Percentiles rank a stretch among this genome's conserved stretches.
These are phyloP conservation scores for Xylaria sp. DNA, from an alignment of 2,329 filamentous ascomycete genomes.

Conservation along the genomic window DNA sequence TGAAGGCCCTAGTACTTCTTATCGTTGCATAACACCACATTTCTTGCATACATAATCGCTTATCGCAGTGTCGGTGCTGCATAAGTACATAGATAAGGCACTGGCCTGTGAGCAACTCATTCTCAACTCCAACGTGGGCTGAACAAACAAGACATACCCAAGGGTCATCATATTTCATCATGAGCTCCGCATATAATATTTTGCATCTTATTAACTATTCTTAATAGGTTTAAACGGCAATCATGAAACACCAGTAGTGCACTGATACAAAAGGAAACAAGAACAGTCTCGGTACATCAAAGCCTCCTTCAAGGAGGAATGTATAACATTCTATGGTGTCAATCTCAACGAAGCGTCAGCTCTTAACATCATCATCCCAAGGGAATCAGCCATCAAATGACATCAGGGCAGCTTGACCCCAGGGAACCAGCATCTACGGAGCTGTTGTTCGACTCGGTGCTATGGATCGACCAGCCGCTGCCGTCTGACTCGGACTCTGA, in stretches of 20 bases:
- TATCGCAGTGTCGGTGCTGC: too few species aligned
- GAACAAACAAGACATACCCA: background rate
- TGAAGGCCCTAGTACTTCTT: background rate
- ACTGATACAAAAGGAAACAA: background rate
- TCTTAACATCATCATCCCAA: background rate
- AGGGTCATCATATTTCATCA: background rate
- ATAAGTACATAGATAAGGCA: too few species aligned
- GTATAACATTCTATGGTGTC: background rate
- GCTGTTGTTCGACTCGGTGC: constrained; percentile 24
- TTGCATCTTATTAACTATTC: background rate
- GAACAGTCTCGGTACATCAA: background rate
- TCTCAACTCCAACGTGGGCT: too few species aligned
- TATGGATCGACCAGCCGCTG: constrained; percentile 28
- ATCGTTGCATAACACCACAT: background rate
- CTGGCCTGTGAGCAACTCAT: too few species aligned
- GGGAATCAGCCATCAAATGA: background rate
- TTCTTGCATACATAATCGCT: background rate
- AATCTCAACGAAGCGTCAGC: background rate
- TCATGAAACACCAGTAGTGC: background rate
- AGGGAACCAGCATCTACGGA: background rate
- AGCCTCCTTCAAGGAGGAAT: background rate
- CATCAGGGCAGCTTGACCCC: background rate
- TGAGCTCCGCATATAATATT: background rate
- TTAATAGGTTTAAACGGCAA: background rate
- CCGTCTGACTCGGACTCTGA: constrained; percentile 31